Conservation (phyloP, 768 basidiomycete genomes). For the Amanita polypyramis region DNA sequence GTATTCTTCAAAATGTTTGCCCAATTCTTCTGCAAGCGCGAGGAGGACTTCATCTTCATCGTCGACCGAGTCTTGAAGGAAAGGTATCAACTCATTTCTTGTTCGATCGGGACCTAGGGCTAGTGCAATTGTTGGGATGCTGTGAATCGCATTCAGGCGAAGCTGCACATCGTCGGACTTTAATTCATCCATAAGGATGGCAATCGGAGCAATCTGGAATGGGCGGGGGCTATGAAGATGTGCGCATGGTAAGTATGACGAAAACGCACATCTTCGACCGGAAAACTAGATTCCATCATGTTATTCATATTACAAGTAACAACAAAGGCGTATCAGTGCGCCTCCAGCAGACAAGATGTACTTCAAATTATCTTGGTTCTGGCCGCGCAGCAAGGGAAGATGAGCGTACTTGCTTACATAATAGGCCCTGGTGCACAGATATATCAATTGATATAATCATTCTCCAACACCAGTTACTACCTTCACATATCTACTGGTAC, state of each 20-base stretch:
- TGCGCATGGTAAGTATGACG: constrained; percentile 12
- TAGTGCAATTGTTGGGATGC: constrained; percentile 95
- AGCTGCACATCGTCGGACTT: constrained; percentile 96
- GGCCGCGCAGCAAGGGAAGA: neutral
- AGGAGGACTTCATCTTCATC: constrained; percentile 98
- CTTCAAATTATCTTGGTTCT: neutral
- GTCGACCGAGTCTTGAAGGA: constrained; percentile 97
- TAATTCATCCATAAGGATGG: constrained; percentile 95
- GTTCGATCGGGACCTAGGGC: constrained; percentile 93
- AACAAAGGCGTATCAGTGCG: neutral
- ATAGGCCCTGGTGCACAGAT: neutral
- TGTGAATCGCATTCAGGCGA: constrained; percentile 92
- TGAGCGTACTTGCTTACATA: neutral
- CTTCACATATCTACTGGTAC: neutral
- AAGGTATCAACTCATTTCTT: constrained; percentile 90
- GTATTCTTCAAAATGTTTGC: constrained; percentile 87
- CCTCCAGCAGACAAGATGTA: neutral
- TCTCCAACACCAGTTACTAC: neutral
- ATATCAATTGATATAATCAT: neutral
- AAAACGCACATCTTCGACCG: constrained; percentile 54
- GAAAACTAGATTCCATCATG: constrained; percentile 59
- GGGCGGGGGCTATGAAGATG: constrained; percentile 10
- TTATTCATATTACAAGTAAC: neutral
- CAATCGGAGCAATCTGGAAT: constrained; percentile 80
- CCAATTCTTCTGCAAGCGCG: constrained; percentile 91